Evolutionary conservation across 345 rosid genomes (phyloP).

Genomic region (Ricinus communis): DNA sequence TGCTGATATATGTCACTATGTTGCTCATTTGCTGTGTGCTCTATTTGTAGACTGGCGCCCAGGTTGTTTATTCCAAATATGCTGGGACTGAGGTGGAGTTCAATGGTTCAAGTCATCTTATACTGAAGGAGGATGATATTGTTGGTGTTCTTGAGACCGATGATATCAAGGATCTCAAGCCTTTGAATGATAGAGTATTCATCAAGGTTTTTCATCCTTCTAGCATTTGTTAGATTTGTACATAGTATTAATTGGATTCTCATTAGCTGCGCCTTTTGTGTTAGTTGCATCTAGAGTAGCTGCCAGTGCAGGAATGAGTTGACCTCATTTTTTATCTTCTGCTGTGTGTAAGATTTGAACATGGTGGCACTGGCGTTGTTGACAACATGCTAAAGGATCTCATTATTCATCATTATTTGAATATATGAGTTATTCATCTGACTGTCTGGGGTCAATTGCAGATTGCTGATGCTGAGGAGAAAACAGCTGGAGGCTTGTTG

Average conservation of each 20-base stretch:
- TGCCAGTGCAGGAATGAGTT: background rate
- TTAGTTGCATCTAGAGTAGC: background rate
- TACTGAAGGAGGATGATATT: conserved; percentile 88
- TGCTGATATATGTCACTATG: background rate
- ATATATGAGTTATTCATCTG: background rate
- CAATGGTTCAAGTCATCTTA: conserved; percentile 74
- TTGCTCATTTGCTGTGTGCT: background rate
- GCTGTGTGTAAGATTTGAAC: background rate
- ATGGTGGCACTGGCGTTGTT: too few species aligned
- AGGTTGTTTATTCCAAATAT: conserved; percentile 80
- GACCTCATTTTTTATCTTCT: background rate
- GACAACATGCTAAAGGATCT: too few species aligned
- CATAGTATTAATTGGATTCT: background rate
- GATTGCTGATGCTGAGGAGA: conserved; percentile 92
- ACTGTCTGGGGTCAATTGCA: conserved; percentile 24
- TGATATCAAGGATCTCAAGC: conserved; percentile 88
- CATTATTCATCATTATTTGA: background rate
- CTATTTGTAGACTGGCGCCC: conserved; percentile 64
- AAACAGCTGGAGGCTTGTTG: conserved; percentile 91
- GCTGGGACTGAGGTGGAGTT: conserved; percentile 90
- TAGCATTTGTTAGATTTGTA: background rate
- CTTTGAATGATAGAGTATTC: conserved; percentile 82
- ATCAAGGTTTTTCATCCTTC: conserved; percentile 53
- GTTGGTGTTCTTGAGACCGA: conserved; percentile 93
- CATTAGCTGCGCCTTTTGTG: background rate